Conservation (phyloP, 2,329 filamentous ascomycete genomes). For the Hymenoscyphus fraxineus region DNA sequence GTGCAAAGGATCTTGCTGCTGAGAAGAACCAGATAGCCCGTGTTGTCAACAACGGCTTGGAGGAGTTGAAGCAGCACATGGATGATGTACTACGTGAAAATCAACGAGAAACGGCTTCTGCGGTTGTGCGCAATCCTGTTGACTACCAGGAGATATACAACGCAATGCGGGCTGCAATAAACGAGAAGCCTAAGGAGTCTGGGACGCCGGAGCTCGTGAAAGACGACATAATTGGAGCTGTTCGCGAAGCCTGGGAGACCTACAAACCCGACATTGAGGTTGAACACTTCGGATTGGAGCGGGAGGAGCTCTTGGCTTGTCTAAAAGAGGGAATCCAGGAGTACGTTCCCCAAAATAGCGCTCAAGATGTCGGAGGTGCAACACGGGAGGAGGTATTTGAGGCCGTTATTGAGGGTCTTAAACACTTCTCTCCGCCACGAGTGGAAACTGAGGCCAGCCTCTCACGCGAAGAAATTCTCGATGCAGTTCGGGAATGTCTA, state of each 20-base stretch:
- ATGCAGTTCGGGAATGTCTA: constrained; percentile 79
- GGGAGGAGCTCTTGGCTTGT: constrained; percentile 84
- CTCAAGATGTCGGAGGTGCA: constrained; percentile 49
- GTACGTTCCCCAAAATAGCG: constrained; percentile 50
- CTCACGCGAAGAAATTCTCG: constrained; percentile 78
- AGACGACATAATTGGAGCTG: constrained; percentile 81
- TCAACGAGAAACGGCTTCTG: constrained; percentile 62
- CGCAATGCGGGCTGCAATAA: constrained; percentile 71
- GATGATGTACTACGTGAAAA: constrained; percentile 74
- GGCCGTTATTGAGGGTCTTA: constrained; percentile 80
- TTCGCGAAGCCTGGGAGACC: constrained; percentile 87
- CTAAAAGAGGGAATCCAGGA: constrained; percentile 81
- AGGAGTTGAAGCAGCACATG: constrained; percentile 81
- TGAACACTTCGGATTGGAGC: constrained; percentile 83
- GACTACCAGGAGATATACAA: constrained; percentile 85
- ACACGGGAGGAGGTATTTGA: constrained; percentile 81
- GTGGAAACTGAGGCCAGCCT: constrained; percentile 66
- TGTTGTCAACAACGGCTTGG: constrained; percentile 76
- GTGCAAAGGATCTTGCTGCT: constrained; percentile 44
- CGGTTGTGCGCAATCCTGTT: constrained; percentile 58
- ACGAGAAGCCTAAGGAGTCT: constrained; percentile 50
- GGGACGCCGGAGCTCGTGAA: constrained; percentile 56
- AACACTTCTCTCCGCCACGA: constrained; percentile 72
- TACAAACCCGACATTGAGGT: constrained; percentile 93
- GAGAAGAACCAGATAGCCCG: constrained; percentile 68